Evolutionary conservation across 2,329 filamentous ascomycete species (phyloP).

Genomic region (Ophiosphaerella narmari): DNA sequence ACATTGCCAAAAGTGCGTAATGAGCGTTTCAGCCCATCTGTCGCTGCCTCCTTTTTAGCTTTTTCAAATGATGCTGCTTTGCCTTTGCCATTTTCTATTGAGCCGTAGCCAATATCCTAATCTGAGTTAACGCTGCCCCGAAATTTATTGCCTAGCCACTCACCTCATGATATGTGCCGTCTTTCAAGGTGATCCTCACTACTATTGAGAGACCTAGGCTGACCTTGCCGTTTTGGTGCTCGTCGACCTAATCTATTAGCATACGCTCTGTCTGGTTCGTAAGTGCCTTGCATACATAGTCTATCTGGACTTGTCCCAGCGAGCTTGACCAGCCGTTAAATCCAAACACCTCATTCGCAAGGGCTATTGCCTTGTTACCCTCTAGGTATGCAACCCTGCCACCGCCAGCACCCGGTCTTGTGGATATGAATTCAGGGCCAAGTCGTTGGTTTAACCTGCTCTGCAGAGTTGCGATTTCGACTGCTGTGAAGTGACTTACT

Average conservation of each 20-base stretch:
- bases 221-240: conserved; percentile 78
- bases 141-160: background rate
- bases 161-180: conserved; percentile 92
- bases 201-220: conserved; percentile 88
- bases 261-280: background rate
- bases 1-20: conserved; percentile 94
- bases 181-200: conserved; percentile 83
- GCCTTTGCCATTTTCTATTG: conserved; percentile 93
- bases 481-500: conserved; percentile 82
- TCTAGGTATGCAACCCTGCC: conserved; percentile 90
- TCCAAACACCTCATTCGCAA: conserved; percentile 93
- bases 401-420: conserved; percentile 79
- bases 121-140: conserved; percentile 7
- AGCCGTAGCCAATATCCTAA: conserved; percentile 89
- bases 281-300: conserved; percentile 66
- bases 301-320: conserved; percentile 93
- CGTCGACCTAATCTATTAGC: conserved; percentile 65
- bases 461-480: conserved; percentile 86
- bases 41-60: conserved; percentile 97
- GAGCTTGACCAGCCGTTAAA: conserved; percentile 98
- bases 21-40: conserved; percentile 88
- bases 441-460: conserved; percentile 88
- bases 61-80: conserved; percentile 98
- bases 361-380: conserved; percentile 94
- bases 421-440: conserved; percentile 93